phyloP scores from a whole-genome alignment of 2,329 filamentous ascomycete genomes.

The Ascocoryne sarcoides region DNA sequence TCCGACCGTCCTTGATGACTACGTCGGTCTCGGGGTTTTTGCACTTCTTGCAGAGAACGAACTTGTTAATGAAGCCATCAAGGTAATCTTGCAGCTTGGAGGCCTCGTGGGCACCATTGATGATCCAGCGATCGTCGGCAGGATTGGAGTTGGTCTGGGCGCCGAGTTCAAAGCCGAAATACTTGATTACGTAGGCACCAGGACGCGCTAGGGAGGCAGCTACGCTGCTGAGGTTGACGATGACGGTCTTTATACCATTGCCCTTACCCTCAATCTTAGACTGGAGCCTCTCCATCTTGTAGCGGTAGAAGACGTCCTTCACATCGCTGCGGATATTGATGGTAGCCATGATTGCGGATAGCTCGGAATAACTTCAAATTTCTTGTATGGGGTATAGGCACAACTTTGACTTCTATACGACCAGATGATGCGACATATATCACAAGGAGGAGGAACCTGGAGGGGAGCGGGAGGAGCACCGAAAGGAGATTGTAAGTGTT shows the following conservation, averaged over 20 bases:
- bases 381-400: slow-evolving; percentile 12
- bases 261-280: slow-evolving; percentile 99
- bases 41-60: slow-evolving; percentile 99
- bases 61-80: slow-evolving; percentile 96
- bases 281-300: slow-evolving; percentile 99
- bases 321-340: slow-evolving; percentile 98
- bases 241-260: slow-evolving; percentile 98
- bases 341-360: slow-evolving; percentile 74
- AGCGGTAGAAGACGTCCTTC: slow-evolving; percentile 98
- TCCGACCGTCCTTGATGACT: slow-evolving; percentile 85
- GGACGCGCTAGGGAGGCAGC: slow-evolving; percentile 87
- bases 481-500: slow-evolving; percentile 49
- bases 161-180: slow-evolving; percentile 97
- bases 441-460: slow-evolving; percentile 30
- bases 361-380: slow-evolving; percentile 12
- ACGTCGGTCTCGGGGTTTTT: slow-evolving; percentile 99
- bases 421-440: slow-evolving; percentile 33
- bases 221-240: slow-evolving; percentile 93
- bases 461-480: slow-evolving; percentile 29
- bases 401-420: slow-evolving; percentile 14
- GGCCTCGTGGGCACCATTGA: slow-evolving; percentile 96
- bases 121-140: slow-evolving; percentile 98
- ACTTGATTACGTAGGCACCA: slow-evolving; percentile 95
- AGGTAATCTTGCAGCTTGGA: slow-evolving; percentile 95
- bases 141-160: slow-evolving; percentile 98